These are phyloP conservation scores for Beta macrorhiza DNA, from an alignment of 179 eudicot species.

Conservation along the genomic window DNA sequence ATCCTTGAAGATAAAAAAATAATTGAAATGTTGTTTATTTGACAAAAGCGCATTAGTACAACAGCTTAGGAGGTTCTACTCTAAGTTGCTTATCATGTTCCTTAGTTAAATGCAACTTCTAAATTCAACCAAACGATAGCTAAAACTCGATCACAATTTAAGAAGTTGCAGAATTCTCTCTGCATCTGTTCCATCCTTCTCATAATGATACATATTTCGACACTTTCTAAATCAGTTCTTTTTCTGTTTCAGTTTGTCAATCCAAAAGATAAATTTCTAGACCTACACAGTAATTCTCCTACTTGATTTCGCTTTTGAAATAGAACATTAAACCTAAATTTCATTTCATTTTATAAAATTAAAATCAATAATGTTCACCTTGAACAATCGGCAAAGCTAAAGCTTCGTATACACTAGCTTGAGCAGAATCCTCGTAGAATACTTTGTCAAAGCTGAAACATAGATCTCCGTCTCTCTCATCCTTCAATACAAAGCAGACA, in stretches of 20 bases:
- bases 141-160: background rate
- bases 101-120: too few relatives aligned
- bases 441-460: conserved; percentile 66
- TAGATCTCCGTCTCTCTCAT: conserved; percentile 74
- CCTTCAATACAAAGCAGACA: conserved; percentile 33
- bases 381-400: conserved; percentile 65
- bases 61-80: too few relatives aligned
- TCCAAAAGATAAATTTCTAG: background rate
- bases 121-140: background rate
- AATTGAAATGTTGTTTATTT: too few relatives aligned
- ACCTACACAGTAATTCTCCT: background rate
- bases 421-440: conserved; percentile 67
- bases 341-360: background rate
- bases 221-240: background rate
- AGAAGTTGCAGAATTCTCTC: background rate
- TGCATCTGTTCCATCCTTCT: background rate
- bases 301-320: too few relatives aligned
- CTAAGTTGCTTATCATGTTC: too few relatives aligned
- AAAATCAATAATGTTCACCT: conserved; percentile 33
- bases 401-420: conserved; percentile 61
- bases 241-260: background rate
- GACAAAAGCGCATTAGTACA: too few relatives aligned
- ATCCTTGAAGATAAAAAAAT: too few relatives aligned
- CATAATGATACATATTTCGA: background rate
- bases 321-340: background rate